These are phyloP conservation scores for Vigna mungo DNA, from an alignment of 306 rosid species.

Conservation along the genomic window DNA sequence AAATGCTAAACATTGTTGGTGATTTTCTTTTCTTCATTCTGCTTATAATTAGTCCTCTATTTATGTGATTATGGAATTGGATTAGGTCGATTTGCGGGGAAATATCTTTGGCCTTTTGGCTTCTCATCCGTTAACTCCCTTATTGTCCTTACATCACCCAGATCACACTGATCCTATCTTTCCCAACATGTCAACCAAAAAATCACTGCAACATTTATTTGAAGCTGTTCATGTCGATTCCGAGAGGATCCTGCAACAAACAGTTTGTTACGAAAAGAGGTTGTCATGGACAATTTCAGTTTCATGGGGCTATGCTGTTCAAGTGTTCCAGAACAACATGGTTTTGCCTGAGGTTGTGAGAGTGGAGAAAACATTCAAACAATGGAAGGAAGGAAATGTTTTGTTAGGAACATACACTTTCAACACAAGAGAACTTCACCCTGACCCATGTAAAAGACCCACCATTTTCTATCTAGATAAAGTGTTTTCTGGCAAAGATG, in stretches of 20 bases:
- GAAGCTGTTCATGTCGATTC: conserved; percentile 66
- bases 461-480: conserved; percentile 63
- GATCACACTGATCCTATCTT: conserved; percentile 64
- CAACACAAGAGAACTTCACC: conserved; percentile 47
- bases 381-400: conserved; percentile 49
- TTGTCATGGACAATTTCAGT: conserved; percentile 71
- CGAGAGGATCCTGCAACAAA: conserved; percentile 71
- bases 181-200: conserved; percentile 64
- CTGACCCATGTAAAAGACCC: conserved; percentile 69
- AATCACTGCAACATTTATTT: conserved; percentile 66
- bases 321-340: conserved; percentile 54
- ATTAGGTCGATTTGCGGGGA: conserved; percentile 75
- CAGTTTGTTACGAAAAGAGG: conserved; percentile 75
- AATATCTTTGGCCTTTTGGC: conserved; percentile 75
- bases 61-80: conserved; percentile 38
- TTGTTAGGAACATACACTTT: conserved; percentile 53
- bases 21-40: neutral
- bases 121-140: conserved; percentile 83
- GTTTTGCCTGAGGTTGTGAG: conserved; percentile 57
- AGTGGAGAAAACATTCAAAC: conserved; percentile 64
- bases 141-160: conserved; percentile 75
- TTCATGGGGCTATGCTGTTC: conserved; percentile 97
- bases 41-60: neutral
- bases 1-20: neutral
- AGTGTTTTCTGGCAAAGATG: conserved; percentile 46